A percentile compares a stretch with the other conserved stretches of the same genome.
phyloP scores from a whole-genome alignment of 306 rosid genomes.

The Dryas drummondii region DNA sequence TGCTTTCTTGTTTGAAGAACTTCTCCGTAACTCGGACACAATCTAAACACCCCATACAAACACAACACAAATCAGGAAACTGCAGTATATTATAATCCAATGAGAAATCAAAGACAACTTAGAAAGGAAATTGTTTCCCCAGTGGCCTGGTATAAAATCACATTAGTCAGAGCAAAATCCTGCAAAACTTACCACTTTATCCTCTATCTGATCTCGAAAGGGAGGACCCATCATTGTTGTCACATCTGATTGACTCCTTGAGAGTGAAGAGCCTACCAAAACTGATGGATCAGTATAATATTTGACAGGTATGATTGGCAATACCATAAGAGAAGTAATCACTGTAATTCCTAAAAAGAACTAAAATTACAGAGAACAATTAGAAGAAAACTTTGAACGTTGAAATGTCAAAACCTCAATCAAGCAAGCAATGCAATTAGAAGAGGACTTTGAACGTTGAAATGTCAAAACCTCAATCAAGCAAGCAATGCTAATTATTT shows the following conservation, averaged over 20 bases:
- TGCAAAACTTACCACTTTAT: constrained; percentile 55
- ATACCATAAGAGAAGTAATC: constrained; percentile 14
- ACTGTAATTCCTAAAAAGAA: background rate
- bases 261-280: constrained; percentile 57
- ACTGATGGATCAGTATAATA: background rate
- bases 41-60: constrained; percentile 39
- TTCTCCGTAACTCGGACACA: constrained; percentile 52
- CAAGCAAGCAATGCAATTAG: background rate
- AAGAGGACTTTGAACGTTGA: background rate
- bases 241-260: constrained; percentile 61
- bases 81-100: constrained; percentile 18
- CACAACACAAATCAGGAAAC: constrained; percentile 24
- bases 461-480: background rate
- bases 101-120: constrained; percentile 7
- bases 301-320: constrained; percentile 10
- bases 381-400: background rate
- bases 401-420: background rate
- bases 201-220: constrained; percentile 63
- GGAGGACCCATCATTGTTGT: constrained; percentile 45
- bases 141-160: background rate
- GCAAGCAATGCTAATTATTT: background rate
- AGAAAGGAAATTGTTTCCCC: constrained; percentile 10
- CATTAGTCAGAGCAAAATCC: constrained; percentile 19
- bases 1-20: constrained; percentile 52
- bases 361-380: background rate